Percentiles rank a stretch among this genome's conserved stretches.
phyloP scores from a whole-genome alignment of 1,139 yeast species.

The Lodderomyces metapsilosis region DNA sequence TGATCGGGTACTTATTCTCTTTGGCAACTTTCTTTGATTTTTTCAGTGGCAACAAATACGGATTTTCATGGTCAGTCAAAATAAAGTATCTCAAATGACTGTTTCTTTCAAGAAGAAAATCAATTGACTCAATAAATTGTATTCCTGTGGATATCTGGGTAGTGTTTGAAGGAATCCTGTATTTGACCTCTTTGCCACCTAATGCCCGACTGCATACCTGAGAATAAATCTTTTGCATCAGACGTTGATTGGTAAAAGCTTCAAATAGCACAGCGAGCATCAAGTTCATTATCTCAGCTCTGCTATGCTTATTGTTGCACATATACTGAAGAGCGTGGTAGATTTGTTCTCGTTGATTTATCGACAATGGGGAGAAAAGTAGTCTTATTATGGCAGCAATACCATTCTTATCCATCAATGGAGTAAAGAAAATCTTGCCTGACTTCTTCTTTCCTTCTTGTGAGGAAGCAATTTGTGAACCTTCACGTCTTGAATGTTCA shows the following conservation, averaged over 20 bases:
- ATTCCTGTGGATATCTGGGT: slow-evolving; percentile 71
- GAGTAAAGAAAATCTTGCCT: slow-evolving; percentile 51
- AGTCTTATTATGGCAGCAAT: slow-evolving; percentile 71
- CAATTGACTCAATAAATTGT: slow-evolving; percentile 75
- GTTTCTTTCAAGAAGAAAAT: slow-evolving; percentile 67
- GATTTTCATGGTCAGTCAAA: slow-evolving; percentile 76
- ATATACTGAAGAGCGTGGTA: slow-evolving; percentile 67
- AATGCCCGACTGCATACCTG: slow-evolving; percentile 45
- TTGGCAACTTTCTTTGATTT: slow-evolving; percentile 30
- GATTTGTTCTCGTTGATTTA: slow-evolving; percentile 61
- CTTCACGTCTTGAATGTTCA: slow-evolving; percentile 9
- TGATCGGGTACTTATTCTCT: slow-evolving; percentile 67
- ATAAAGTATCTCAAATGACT: slow-evolving; percentile 72
- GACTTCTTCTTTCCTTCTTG: slow-evolving; percentile 9
- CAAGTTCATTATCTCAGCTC: slow-evolving; percentile 73
- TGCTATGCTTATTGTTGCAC: slow-evolving; percentile 74
- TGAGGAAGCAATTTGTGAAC: neutral
- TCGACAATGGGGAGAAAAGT: slow-evolving; percentile 71
- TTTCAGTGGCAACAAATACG: slow-evolving; percentile 42
- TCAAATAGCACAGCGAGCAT: slow-evolving; percentile 72
- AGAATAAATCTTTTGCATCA: slow-evolving; percentile 65
- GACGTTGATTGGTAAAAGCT: slow-evolving; percentile 59
- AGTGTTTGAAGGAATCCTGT: slow-evolving; percentile 56
- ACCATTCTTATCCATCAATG: slow-evolving; percentile 75
- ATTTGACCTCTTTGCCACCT: slow-evolving; percentile 17